These are phyloP conservation scores for Phaffomyces antillensis DNA, from an alignment of 805 yeast genomes.

Conservation along the genomic window DNA sequence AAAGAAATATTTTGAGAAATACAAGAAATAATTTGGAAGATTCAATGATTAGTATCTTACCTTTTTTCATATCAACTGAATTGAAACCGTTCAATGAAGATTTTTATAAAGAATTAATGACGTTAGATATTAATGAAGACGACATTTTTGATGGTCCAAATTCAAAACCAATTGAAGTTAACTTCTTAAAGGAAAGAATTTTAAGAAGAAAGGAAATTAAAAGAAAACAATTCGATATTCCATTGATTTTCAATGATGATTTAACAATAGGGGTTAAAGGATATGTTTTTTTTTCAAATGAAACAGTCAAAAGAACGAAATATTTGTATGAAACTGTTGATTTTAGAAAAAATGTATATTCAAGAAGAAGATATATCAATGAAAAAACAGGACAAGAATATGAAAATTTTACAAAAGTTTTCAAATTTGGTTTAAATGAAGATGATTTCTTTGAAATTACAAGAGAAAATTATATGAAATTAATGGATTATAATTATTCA, in stretches of 20 bases:
- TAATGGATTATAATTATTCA: slow-evolving; percentile 27
- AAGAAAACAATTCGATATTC: slow-evolving; percentile 55
- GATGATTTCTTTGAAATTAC: slow-evolving; percentile 35
- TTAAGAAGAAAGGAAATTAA: slow-evolving; percentile 53
- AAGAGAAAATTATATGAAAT: slow-evolving; percentile 28
- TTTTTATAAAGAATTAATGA: slow-evolving; percentile 49
- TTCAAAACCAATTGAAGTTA: slow-evolving; percentile 35
- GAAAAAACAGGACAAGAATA: slow-evolving; percentile 39
- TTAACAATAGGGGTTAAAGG: slow-evolving; percentile 67
- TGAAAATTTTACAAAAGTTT: slow-evolving; percentile 30
- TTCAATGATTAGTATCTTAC: slow-evolving; percentile 46
- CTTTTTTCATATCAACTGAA: slow-evolving; percentile 47
- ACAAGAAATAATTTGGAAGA: slow-evolving; percentile 55
- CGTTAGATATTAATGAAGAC: slow-evolving; percentile 13
- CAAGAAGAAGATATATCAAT: slow-evolving; percentile 33
- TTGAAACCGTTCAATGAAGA: slow-evolving; percentile 35
- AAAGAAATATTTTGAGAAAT: slow-evolving; percentile 44
- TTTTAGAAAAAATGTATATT: slow-evolving; percentile 42
- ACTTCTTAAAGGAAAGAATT: slow-evolving; percentile 40
- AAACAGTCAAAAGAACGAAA: slow-evolving; percentile 41
- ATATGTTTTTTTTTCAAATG: slow-evolving; percentile 52
- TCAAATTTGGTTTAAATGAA: slow-evolving; percentile 32
- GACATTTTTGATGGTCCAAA: slow-evolving; percentile 31
- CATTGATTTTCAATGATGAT: slow-evolving; percentile 47
- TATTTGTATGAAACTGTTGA: slow-evolving; percentile 50